Conservation (phyloP, 2,329 filamentous ascomycete species). For the Bisporella sp. region DNA sequence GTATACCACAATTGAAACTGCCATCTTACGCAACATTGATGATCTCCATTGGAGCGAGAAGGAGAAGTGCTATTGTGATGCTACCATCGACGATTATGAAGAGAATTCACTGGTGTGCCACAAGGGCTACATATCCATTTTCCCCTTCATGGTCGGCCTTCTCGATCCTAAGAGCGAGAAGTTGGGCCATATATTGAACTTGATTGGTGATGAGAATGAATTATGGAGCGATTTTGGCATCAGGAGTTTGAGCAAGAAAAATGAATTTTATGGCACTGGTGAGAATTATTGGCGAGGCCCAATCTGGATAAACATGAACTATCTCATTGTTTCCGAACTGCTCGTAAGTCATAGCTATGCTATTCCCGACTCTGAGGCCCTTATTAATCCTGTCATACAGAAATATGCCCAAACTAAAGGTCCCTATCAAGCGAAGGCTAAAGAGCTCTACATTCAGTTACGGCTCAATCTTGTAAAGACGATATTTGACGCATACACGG, state of each 20-base stretch:
- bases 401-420: constrained; percentile 52
- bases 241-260: constrained; percentile 77
- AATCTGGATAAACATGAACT: constrained; percentile 96
- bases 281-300: constrained; percentile 98
- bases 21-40: constrained; percentile 78
- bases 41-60: constrained; percentile 88
- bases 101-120: constrained; percentile 87
- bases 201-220: constrained; percentile 74
- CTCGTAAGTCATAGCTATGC: constrained; percentile 48
- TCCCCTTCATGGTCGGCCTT: constrained; percentile 84
- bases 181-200: constrained; percentile 66
- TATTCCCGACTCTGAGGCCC: neutral
- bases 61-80: constrained; percentile 83
- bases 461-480: constrained; percentile 83
- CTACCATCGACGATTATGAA: constrained; percentile 91
- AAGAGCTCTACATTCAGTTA: constrained; percentile 67
- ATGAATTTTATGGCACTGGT: constrained; percentile 76
- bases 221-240: constrained; percentile 90
- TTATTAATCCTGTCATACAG: constrained; percentile 39
- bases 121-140: constrained; percentile 91
- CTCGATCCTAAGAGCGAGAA: constrained; percentile 66
- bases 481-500: constrained; percentile 79
- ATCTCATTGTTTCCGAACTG: constrained; percentile 73
- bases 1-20: constrained; percentile 64
- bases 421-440: constrained; percentile 61